Percentiles rank a stretch among this genome's conserved stretches.
Evolutionary conservation across 2,329 filamentous ascomycete genomes (phyloP).

Genomic region (Fusarium mexicanum): DNA sequence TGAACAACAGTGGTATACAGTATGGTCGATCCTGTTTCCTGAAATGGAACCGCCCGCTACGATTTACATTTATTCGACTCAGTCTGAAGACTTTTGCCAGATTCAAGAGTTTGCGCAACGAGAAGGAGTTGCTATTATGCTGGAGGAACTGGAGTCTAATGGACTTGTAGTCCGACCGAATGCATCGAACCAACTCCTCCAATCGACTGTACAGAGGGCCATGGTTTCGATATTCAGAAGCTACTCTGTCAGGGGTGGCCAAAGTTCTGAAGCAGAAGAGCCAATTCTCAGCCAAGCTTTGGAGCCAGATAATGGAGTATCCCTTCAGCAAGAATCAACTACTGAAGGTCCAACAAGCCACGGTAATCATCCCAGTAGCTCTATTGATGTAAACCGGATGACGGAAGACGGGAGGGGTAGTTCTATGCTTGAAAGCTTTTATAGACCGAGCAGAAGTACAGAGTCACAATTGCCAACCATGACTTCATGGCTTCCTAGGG

Average conservation of each 20-base stretch:
- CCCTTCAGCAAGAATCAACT: background rate
- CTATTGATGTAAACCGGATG: accelerated
- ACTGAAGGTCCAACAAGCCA: accelerated
- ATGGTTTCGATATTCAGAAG: background rate
- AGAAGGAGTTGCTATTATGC: background rate
- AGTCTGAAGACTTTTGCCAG: background rate
- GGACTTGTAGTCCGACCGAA: background rate
- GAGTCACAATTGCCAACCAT: background rate
- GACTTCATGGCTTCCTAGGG: no score
- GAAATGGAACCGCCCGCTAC: accelerated
- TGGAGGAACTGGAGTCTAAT: background rate
- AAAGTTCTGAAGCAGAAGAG: background rate
- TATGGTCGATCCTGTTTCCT: background rate
- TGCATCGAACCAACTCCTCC: background rate
- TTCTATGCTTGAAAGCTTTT: accelerated
- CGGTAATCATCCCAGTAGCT: accelerated
- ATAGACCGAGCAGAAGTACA: no score
- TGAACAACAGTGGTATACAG: background rate
- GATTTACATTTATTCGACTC: background rate
- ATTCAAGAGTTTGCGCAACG: background rate
- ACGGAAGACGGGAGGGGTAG: accelerated
- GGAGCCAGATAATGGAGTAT: background rate
- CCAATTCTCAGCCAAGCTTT: accelerated
- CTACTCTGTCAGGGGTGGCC: accelerated
- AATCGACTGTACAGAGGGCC: background rate